phyloP scores from a whole-genome alignment of 164 flowering plant genomes.

The Tinospora cordifolia region DNA sequence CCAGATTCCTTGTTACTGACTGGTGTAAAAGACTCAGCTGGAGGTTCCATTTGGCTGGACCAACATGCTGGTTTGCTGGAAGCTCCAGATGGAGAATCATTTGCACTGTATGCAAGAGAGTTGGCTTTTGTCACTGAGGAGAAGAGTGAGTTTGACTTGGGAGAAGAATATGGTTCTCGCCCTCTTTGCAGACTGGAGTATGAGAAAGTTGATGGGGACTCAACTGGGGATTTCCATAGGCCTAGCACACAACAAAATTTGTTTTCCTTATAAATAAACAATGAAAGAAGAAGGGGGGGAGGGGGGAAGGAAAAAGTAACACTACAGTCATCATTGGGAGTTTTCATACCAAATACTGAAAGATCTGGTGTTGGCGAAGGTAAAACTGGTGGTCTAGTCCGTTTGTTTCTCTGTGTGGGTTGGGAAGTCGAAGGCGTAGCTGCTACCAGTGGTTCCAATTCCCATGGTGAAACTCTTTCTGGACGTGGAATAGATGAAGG shows the following conservation, averaged over 20 bases:
- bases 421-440: constrained; percentile 44
- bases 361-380: constrained; percentile 44
- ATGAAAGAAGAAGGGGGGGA: background rate
- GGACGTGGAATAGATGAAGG: constrained; percentile 77
- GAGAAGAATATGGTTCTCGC: constrained; percentile 45
- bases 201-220: constrained; percentile 39
- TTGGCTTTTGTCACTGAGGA: constrained; percentile 33
- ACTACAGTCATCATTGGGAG: background rate
- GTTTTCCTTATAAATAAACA: background rate
- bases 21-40: constrained; percentile 39
- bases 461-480: constrained; percentile 92
- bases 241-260: constrained; percentile 25
- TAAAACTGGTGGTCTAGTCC: constrained; percentile 62
- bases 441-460: constrained; percentile 73
- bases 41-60: constrained; percentile 38
- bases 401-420: constrained; percentile 58
- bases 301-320: no score
- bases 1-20: constrained; percentile 31
- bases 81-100: constrained; percentile 29
- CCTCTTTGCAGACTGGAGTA: constrained; percentile 45
- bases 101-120: constrained; percentile 32
- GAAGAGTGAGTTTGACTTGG: constrained; percentile 29
- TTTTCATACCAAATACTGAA: constrained; percentile 41
- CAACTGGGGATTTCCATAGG: constrained; percentile 53
- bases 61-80: constrained; percentile 40